phyloP scores from a whole-genome alignment of 306 rosid species.

The Mimosa pudica region DNA sequence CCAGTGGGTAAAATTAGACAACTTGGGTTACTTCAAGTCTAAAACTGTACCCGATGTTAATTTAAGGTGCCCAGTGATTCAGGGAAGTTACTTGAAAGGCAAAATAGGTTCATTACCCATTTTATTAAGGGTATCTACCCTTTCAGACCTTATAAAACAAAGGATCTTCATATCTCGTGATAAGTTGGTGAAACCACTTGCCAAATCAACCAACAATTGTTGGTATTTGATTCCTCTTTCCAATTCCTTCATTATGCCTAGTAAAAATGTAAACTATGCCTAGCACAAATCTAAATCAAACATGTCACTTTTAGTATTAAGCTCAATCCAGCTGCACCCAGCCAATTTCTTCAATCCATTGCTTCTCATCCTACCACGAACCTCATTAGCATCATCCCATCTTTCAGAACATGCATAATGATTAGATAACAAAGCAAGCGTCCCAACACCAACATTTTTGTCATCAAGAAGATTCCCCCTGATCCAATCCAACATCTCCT shows the following conservation, averaged over 20 bases:
- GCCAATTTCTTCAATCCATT: constrained; percentile 57
- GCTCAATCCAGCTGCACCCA: constrained; percentile 71
- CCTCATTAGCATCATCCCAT: constrained; percentile 72
- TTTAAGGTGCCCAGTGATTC: no score
- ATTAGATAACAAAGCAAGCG: constrained; percentile 70
- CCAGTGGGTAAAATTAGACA: no score
- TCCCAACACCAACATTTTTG: constrained; percentile 49
- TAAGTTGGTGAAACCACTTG: no score
- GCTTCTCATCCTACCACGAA: constrained; percentile 58
- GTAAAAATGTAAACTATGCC: constrained; percentile 29
- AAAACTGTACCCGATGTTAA: no score
- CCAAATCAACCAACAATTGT: no score
- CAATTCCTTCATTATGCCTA: constrained; percentile 7
- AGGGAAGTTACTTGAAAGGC: no score
- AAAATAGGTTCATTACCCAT: no score
- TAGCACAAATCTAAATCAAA: constrained; percentile 28
- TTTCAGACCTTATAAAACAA: no score
- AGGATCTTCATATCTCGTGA: no score
- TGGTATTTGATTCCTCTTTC: neutral
- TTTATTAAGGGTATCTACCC: no score
- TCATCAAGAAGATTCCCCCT: constrained; percentile 39
- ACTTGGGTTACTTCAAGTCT: no score
- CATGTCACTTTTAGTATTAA: constrained; percentile 21
- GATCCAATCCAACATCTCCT: constrained; percentile 54
- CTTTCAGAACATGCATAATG: constrained; percentile 59